Evolutionary conservation across 345 rosid genomes (phyloP).

Genomic region (Anastatica hierochuntica): DNA sequence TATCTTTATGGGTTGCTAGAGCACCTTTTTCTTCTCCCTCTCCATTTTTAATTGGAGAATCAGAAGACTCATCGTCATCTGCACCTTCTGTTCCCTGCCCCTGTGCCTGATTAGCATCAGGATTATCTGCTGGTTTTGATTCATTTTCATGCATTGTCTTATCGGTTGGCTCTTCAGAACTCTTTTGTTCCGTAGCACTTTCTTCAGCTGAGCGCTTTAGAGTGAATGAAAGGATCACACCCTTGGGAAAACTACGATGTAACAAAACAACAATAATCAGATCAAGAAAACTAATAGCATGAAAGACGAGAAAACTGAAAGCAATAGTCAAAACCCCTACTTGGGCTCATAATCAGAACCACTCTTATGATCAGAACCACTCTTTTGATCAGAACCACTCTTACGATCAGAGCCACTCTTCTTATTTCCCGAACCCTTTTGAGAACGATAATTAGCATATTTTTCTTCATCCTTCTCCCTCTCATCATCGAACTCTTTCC

Average conservation of each 20-base stretch:
- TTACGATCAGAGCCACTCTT: constrained; percentile 35
- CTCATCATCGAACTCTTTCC: constrained; percentile 80
- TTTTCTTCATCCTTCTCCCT: constrained; percentile 45
- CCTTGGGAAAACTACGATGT: constrained; percentile 65
- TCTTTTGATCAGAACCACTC: constrained; percentile 42
- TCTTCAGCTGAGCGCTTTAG: constrained; percentile 44
- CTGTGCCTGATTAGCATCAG: constrained; percentile 34
- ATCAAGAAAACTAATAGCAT: background rate
- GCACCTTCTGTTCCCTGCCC: constrained; percentile 26
- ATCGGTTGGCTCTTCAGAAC: constrained; percentile 22
- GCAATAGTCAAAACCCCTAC: constrained; percentile 31
- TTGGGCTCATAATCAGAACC: constrained; percentile 34
- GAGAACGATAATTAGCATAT: constrained; percentile 31
- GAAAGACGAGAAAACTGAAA: background rate
- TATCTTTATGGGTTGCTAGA: constrained; percentile 38
- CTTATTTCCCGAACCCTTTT: constrained; percentile 35
- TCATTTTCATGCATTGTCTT: constrained; percentile 22
- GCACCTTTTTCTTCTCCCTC: constrained; percentile 40
- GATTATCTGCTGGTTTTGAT: constrained; percentile 30
- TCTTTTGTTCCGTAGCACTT: constrained; percentile 29
- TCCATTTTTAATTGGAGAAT: constrained; percentile 29
- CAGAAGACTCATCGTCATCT: constrained; percentile 37
- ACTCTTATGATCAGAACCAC: constrained; percentile 31
- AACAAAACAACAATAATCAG: constrained; percentile 9
- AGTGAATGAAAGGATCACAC: constrained; percentile 71